Evolutionary conservation across 257 asterid species (phyloP).

Genomic region (Gentiana macrophylla): DNA sequence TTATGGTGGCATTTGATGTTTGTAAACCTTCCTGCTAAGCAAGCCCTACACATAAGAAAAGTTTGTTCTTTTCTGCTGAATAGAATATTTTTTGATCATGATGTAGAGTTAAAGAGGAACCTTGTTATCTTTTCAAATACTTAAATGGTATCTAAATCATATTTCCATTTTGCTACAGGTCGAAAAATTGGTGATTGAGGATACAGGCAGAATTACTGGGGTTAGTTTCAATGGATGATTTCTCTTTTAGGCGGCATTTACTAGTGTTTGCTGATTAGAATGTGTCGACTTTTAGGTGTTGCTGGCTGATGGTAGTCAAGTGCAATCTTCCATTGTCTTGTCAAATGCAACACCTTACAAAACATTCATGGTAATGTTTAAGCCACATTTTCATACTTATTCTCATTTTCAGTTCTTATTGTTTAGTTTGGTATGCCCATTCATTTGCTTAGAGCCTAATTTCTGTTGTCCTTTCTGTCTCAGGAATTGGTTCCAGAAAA

Average conservation of each 20-base stretch:
- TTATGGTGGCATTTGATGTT: no score
- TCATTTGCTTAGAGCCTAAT: neutral
- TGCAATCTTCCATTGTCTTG: constrained; percentile 71
- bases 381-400: neutral
- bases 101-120: neutral
- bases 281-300: constrained; percentile 44
- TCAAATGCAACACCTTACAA: constrained; percentile 98
- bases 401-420: constrained; percentile 2
- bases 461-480: constrained; percentile 10
- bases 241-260: constrained; percentile 10
- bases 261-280: constrained; percentile 8
- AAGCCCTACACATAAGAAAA: no score
- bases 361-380: constrained; percentile 62
- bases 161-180: constrained; percentile 28
- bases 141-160: no score
- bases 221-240: constrained; percentile 24
- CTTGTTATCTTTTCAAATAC: neutral
- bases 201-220: constrained; percentile 64
- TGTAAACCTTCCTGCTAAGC: no score
- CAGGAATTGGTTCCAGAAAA: constrained; percentile 81
- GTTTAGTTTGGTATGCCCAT: neutral
- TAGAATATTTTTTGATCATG: neutral
- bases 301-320: constrained; percentile 69
- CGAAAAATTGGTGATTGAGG: constrained; percentile 45
- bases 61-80: no score